Percentiles rank a stretch among this genome's conserved stretches.
These are phyloP conservation scores for Agroathelia rolfsii DNA, from an alignment of 1,284 basidiomycete genomes.

Conservation along the genomic window DNA sequence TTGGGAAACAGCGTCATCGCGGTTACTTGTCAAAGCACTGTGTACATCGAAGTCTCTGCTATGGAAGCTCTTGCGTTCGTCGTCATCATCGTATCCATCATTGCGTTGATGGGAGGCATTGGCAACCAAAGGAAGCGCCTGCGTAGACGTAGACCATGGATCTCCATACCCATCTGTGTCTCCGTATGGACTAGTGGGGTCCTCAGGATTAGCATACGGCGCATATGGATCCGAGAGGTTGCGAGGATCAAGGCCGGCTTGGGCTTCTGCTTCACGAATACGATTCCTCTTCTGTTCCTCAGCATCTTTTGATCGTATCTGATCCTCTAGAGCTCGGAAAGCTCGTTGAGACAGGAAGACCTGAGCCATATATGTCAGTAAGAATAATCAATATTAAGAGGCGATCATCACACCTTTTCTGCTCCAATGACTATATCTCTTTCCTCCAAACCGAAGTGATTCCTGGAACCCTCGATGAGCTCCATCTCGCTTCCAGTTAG, in stretches of 20 bases:
- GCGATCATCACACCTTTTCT: constrained; percentile 49
- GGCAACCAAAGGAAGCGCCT: constrained; percentile 65
- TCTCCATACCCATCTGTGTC: constrained; percentile 39
- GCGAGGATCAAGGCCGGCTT: constrained; percentile 61
- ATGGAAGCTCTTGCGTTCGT: constrained; percentile 68
- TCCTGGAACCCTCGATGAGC: constrained; percentile 49
- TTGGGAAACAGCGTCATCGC: constrained; percentile 71
- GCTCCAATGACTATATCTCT: constrained; percentile 73
- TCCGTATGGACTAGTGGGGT: too few relatives aligned
- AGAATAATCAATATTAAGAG: constrained; percentile 3
- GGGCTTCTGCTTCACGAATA: constrained; percentile 63
- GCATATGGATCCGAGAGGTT: constrained; percentile 73
- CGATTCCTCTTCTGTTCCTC: constrained; percentile 77
- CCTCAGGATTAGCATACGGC: constrained; percentile 48
- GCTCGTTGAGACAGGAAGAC: constrained; percentile 84
- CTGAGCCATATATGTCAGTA: constrained; percentile 28
- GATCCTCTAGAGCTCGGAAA: constrained; percentile 88
- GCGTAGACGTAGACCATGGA: constrained; percentile 44
- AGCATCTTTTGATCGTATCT: constrained; percentile 71
- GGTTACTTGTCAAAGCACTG: constrained; percentile 63
- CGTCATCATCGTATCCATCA: constrained; percentile 64
- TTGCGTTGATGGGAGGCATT: constrained; percentile 67
- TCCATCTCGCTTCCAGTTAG: constrained; percentile 43
- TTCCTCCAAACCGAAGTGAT: constrained; percentile 58
- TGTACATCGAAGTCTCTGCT: constrained; percentile 70